Evolutionary conservation across 2,329 filamentous ascomycete species (phyloP).

Genomic region (Fusarium miscanthi): DNA sequence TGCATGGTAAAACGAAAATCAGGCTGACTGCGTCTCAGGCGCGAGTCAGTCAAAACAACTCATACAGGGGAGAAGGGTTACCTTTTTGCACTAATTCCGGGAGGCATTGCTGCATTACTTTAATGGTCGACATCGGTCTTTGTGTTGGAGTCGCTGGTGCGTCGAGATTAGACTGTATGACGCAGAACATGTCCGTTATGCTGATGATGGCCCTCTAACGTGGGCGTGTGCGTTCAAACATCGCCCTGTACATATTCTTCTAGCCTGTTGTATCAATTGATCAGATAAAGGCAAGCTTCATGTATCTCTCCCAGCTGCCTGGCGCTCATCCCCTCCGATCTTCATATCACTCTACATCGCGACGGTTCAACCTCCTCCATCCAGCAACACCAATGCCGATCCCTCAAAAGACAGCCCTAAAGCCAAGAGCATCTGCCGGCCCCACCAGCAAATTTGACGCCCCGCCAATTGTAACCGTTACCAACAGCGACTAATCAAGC

Average conservation of each 20-base stretch:
- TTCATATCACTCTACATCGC: neutral
- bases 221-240: neutral
- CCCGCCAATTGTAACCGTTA: neutral
- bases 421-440: neutral
- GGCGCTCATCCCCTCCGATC: neutral
- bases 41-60: neutral
- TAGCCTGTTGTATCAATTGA: neutral
- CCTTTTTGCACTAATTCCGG: neutral
- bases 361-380: neutral
- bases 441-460: neutral
- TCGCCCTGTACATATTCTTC: neutral
- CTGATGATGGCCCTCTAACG: neutral
- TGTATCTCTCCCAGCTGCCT: neutral
- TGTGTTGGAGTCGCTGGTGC: neutral
- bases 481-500: neutral
- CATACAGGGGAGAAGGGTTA: accelerated
- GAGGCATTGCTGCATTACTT: neutral
- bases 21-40: neutral
- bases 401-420: neutral
- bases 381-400: neutral
- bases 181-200: neutral
- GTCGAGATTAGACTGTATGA: neutral
- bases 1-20: neutral
- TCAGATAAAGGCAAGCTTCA: neutral
- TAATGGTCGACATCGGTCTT: neutral